phyloP scores from a whole-genome alignment of 2,329 filamentous ascomycete species.

The Byssothecium circinans region DNA sequence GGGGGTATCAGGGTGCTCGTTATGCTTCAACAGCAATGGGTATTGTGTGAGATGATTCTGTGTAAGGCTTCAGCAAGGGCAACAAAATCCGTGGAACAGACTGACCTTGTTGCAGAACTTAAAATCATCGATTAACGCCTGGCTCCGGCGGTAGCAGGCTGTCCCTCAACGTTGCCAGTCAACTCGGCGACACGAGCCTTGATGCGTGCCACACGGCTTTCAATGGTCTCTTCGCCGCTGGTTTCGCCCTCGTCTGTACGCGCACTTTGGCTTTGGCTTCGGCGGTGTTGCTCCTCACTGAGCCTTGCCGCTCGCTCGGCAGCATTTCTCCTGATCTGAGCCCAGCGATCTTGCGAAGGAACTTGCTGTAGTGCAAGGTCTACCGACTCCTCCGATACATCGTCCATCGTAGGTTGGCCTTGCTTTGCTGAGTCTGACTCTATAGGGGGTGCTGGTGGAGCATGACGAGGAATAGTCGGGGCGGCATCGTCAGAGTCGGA shows the following conservation, averaged over 20 bases:
- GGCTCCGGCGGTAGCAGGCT: constrained; percentile 15
- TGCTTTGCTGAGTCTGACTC: constrained; percentile 24
- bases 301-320: constrained; percentile 73
- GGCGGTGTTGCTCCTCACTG: constrained; percentile 65
- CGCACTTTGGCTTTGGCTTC: constrained; percentile 56
- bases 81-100: not conserved
- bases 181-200: constrained; percentile 95
- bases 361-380: constrained; percentile 43
- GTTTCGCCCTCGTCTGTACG: constrained; percentile 82
- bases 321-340: constrained; percentile 92
- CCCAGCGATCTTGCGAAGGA: constrained; percentile 76
- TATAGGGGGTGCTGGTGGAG: constrained; percentile 15
- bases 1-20: constrained; percentile 33
- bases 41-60: constrained; percentile 2
- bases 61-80: not conserved
- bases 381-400: constrained; percentile 47
- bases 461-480: constrained; percentile 27
- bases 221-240: constrained; percentile 96
- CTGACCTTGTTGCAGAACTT: constrained; percentile 19
- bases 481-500: constrained; percentile 33
- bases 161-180: constrained; percentile 60
- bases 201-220: constrained; percentile 94
- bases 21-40: constrained; percentile 12
- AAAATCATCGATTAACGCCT: constrained; percentile 13
- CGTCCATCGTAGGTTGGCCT: constrained; percentile 27